Conservation (phyloP, 306 rosid species). For the Oemleria cerasiformis region DNA sequence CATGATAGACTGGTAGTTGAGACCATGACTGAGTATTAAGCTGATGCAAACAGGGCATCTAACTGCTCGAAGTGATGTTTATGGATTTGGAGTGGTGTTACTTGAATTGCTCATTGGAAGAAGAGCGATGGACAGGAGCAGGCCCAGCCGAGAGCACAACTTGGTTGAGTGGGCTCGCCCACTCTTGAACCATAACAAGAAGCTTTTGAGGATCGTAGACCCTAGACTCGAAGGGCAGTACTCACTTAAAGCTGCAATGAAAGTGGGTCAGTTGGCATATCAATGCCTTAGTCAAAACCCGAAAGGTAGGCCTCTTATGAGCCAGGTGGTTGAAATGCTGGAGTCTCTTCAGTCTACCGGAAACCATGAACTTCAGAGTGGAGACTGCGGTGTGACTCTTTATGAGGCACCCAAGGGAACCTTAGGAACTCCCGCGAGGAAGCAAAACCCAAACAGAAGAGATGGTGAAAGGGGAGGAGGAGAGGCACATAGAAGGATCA, state of each 20-base stretch:
- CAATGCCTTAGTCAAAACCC: slow-evolving; percentile 95
- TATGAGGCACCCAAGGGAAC: slow-evolving; percentile 62
- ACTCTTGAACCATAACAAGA: slow-evolving; percentile 71
- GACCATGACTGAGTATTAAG: slow-evolving; percentile 19
- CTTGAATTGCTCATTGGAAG: slow-evolving; percentile 91
- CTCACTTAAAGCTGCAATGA: slow-evolving; percentile 53
- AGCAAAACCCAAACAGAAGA: slow-evolving; percentile 10
- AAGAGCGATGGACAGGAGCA: slow-evolving; percentile 86
- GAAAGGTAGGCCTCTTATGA: slow-evolving; percentile 85
- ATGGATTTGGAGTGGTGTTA: slow-evolving; percentile 89
- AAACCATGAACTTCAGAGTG: slow-evolving; percentile 55
- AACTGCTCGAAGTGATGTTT: slow-evolving; percentile 90
- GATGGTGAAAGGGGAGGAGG: slow-evolving; percentile 16
- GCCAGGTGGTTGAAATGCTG: slow-evolving; percentile 71
- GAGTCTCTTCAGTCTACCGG: slow-evolving; percentile 53
- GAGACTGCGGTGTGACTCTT: slow-evolving; percentile 57
- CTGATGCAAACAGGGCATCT: slow-evolving; percentile 69
- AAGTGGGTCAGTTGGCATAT: slow-evolving; percentile 71
- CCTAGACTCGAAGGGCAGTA: slow-evolving; percentile 87
- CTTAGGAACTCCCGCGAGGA: slow-evolving; percentile 15
- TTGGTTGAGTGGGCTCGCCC: slow-evolving; percentile 96
- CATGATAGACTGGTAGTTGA: background rate
- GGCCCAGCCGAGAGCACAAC: slow-evolving; percentile 90
- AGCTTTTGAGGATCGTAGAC: slow-evolving; percentile 66
- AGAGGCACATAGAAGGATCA: slow-evolving; percentile 20